Evolutionary conservation across 2,329 filamentous ascomycete genomes (phyloP), one percentile per base, ranked within the genome.

Genomic region (Penicillium sp.): DNA sequence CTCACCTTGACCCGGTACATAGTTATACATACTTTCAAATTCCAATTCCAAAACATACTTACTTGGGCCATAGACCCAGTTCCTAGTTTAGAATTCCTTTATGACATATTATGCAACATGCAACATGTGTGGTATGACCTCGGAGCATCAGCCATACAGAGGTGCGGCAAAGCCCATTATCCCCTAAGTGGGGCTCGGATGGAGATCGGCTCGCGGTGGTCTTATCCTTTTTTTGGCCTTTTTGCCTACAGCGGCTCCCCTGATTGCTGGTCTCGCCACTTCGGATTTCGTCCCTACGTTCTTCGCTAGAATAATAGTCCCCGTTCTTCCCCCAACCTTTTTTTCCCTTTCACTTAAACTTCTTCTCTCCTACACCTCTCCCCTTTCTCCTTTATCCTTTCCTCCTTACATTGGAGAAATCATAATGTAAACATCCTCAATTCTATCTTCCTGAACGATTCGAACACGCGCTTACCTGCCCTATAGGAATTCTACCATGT

Each of bases 401-500:
- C 13, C 6, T 32, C n/a, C 10, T 6, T 18, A 8, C 3, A 35
- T 29, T 8, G 33, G 15, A 35, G 33, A 20, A 35, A 35, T 4
- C 33, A 20, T 4, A 18, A 35, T 35, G 33, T 35, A 35, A 35
- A 25, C 1, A 4, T 25, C 24, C 25, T 45, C 48, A 48, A 48
- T 9, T 23, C 20, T 23, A 23, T 18, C 15, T 18, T n/a, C 3
- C 8, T 33, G 5, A 33, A 18, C 32, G 15, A 18, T n/a, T 18
- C 15, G n/a, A 35, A 35, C 33, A 35, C 33, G 33, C 33, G 33
- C 15, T 35, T 8, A 35, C 9, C 15, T 35, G 12, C 13, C 27
- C 40, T 33, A 10, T 55, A 76, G 74, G 72, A 80, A 80, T 65
- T 75, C 75, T 15, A 75, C 73, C 6, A 55, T 72, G 44, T 54